Evolutionary conservation across 2,329 filamentous ascomycete genomes (phyloP).

Genomic region (Hypoxylon rubiginosum): DNA sequence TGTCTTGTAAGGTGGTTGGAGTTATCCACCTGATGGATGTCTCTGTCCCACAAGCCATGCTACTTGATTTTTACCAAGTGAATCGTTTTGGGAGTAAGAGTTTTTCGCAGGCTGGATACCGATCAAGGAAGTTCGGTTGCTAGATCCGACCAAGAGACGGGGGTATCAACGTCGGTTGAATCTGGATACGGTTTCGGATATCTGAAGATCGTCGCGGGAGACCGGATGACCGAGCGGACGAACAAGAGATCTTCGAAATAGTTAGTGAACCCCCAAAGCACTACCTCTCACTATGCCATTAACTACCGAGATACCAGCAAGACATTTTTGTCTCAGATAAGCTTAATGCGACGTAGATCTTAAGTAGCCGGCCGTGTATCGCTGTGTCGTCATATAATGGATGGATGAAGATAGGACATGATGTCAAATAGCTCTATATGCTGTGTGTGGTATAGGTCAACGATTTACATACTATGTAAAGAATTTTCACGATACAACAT

Average conservation of each 20-base stretch:
- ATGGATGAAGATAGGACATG: not conserved
- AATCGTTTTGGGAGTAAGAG: slow-evolving; percentile 12
- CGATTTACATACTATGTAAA: too few relatives aligned
- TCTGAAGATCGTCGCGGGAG: slow-evolving; percentile 28
- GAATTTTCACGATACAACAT: not conserved
- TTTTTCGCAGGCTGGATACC: not conserved
- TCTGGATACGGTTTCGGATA: slow-evolving; percentile 29
- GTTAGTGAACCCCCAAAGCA: slow-evolving; percentile 4
- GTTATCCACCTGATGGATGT: slow-evolving; percentile 8
- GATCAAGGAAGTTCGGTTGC: slow-evolving; percentile 21
- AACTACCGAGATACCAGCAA: slow-evolving; percentile 30
- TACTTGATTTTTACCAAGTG: slow-evolving; percentile 12
- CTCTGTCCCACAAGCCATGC: slow-evolving; percentile 10
- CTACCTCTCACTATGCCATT: slow-evolving; percentile 12
- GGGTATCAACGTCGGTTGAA: slow-evolving; percentile 13
- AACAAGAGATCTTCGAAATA: slow-evolving; percentile 23
- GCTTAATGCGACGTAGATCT: slow-evolving; percentile 33
- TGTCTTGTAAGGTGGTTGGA: slow-evolving; percentile 10
- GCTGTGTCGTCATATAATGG: slow-evolving; percentile 3
- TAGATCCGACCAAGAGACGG: slow-evolving; percentile 25
- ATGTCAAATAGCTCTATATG: not conserved
- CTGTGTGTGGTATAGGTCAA: not conserved
- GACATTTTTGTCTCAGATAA: slow-evolving; percentile 35
- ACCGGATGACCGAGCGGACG: slow-evolving; percentile 19
- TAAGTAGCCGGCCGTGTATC: not conserved